phyloP scores from a whole-genome alignment of 257 asterid species.

The Petunia secreta region DNA sequence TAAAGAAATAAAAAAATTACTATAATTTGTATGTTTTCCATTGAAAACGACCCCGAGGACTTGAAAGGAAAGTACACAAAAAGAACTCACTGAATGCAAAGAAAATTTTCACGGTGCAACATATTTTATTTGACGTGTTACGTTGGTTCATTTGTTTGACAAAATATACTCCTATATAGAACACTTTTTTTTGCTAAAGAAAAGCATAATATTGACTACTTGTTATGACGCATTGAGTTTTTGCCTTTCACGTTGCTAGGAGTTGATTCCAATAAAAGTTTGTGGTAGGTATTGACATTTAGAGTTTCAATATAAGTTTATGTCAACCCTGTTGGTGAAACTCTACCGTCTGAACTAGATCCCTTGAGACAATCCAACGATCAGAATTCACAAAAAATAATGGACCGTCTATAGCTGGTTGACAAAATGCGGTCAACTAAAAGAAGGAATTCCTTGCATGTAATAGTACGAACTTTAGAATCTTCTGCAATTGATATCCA shows the following conservation, averaged over 20 bases:
- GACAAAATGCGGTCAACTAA: background rate
- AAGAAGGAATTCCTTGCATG: background rate
- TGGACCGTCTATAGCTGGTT: background rate
- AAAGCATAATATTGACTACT: too few species aligned
- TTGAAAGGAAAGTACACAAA: too few species aligned
- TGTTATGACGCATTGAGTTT: background rate
- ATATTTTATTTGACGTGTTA: conserved; percentile 12
- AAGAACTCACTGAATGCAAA: too few species aligned
- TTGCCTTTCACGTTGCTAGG: conserved; percentile 30
- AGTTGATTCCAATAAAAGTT: background rate
- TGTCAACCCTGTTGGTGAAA: background rate
- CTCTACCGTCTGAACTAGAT: background rate
- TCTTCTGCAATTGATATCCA: background rate
- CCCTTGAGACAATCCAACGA: background rate
- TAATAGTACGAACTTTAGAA: too few species aligned
- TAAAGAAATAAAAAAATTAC: too few species aligned
- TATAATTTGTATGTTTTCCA: too few species aligned
- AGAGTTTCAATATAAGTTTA: background rate
- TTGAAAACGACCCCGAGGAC: too few species aligned
- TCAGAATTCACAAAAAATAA: background rate
- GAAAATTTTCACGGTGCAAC: conserved; percentile 6
- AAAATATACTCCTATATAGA: background rate
- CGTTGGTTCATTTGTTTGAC: background rate
- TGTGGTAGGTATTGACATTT: background rate
- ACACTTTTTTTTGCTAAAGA: background rate